Evolutionary conservation across 2,329 filamentous ascomycete species (phyloP).

Genomic region (Arthrobotrys sphaeroides): DNA sequence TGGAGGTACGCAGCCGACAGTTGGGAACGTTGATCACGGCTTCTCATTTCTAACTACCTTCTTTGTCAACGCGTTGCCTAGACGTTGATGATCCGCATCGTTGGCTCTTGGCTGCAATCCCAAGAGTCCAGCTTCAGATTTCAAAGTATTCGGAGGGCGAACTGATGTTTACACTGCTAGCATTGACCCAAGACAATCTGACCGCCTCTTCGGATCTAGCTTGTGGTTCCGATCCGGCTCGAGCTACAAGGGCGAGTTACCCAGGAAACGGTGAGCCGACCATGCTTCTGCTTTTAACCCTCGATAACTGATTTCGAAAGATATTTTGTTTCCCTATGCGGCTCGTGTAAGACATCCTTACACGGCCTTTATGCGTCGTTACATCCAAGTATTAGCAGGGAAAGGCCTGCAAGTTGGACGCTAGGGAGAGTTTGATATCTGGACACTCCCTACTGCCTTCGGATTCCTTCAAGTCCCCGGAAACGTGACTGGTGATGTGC

Average conservation of each 20-base stretch:
- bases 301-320: neutral
- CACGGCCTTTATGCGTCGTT: constrained; percentile 33
- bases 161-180: constrained; percentile 42
- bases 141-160: constrained; percentile 47
- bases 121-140: constrained; percentile 41
- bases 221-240: too few relatives aligned
- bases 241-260: neutral
- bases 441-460: too few relatives aligned
- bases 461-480: neutral
- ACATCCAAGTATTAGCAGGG: constrained; percentile 27
- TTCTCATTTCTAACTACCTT: neutral
- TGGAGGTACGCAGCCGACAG: constrained; percentile 61
- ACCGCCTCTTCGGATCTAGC: neutral
- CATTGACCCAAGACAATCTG: neutral
- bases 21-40: neutral
- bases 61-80: constrained; percentile 38
- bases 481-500: neutral
- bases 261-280: neutral
- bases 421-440: neutral
- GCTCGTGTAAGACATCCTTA: constrained; percentile 42
- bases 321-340: constrained; percentile 26
- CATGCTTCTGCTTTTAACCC: neutral
- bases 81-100: constrained; percentile 22
- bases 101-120: constrained; percentile 40
- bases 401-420: constrained; percentile 30